Base-by-base conservation (phyloP, 2,329 filamentous ascomycete genomes). In the Zymoseptoria crescenta region DNA sequence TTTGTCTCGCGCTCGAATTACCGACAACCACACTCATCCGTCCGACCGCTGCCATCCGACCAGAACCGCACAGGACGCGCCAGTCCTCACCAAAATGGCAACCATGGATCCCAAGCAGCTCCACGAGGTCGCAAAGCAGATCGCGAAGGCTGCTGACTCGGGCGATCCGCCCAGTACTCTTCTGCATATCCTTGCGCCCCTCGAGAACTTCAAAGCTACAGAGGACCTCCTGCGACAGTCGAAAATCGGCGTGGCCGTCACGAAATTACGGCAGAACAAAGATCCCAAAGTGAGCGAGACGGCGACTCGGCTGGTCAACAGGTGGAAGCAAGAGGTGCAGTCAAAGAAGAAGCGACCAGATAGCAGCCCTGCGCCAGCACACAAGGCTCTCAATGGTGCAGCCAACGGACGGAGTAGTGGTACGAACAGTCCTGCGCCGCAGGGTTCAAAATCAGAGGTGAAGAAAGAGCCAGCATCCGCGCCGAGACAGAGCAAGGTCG, bases 221-320 rank as follows among this genome's bases (percentile, higher is more conserved):
- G 94, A 99, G 76, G 91, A 96, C 67, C 83, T 96, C 67, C 80
- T 99, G 65, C 86, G 93, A 70, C 88, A 88, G 49, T 97, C 93
- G n/a, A 89, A 88, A 68, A 93, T 96, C 55, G 94, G 94, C 68
- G 87, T 96, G 65, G 85, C 88, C 55, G 89, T 97, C 63, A 93
- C 92, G 74, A 93, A 91, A 73, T 83, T 88, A 61, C 91, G 95
- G 74, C 75, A 85, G 59, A 88, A 95, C 79, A 91, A 89, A 74
- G 85, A 92, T 50, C 77, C 80, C 1, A 78, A 80, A 53, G 87
- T 97, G 67, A 86, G 87, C 52, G 83, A 84, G 55, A 80, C 89
- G 50, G 91, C 94, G 3, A 81, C 83, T 60, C 89, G 92, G 69
- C 88, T 97, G 58, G 91, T 99, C 56, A 83, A 82, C 63, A 95